These are phyloP conservation scores for Cladorrhinum sp. DNA, from an alignment of 2,329 filamentous ascomycete genomes.

Conservation along the genomic window DNA sequence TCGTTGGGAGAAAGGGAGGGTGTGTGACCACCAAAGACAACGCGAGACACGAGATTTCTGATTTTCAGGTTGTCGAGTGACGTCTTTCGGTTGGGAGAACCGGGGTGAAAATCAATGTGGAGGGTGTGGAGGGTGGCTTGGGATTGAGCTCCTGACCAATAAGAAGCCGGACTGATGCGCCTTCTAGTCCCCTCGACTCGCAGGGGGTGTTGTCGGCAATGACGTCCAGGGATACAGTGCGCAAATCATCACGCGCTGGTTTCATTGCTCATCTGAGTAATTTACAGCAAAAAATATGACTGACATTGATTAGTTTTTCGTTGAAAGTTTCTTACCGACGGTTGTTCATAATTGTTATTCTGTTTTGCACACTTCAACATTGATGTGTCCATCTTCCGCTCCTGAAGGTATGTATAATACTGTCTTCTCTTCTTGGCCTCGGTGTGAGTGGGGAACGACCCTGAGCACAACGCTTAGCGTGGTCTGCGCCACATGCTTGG, in stretches of 20 bases:
- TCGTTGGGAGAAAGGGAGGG: background rate
- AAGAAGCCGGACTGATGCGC: background rate
- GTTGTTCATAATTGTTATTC: too few relatives aligned
- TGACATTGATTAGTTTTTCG: too few relatives aligned
- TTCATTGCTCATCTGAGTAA: background rate
- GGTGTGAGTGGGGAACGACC: conserved; percentile 1
- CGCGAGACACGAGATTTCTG: conserved; percentile 4
- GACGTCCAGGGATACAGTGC: background rate
- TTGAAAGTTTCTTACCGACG: too few relatives aligned
- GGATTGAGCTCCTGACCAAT: background rate
- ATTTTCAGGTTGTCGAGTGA: background rate
- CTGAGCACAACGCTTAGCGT: background rate
- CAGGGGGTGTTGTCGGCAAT: background rate
- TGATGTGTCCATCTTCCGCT: too few relatives aligned
- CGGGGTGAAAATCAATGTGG: background rate
- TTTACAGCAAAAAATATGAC: background rate
- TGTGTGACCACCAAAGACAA: background rate
- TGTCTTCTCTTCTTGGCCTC: background rate
- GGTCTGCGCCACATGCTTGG: conserved; percentile 7
- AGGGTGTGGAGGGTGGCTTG: background rate
- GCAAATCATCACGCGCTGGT: background rate
- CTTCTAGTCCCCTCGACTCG: background rate
- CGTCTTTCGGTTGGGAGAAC: conserved; percentile 1
- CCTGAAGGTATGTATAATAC: background rate
- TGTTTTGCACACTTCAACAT: too few relatives aligned